These are phyloP conservation scores for Magnolia kwangsiensis DNA, from an alignment of 164 flowering plant genomes.

Conservation along the genomic window DNA sequence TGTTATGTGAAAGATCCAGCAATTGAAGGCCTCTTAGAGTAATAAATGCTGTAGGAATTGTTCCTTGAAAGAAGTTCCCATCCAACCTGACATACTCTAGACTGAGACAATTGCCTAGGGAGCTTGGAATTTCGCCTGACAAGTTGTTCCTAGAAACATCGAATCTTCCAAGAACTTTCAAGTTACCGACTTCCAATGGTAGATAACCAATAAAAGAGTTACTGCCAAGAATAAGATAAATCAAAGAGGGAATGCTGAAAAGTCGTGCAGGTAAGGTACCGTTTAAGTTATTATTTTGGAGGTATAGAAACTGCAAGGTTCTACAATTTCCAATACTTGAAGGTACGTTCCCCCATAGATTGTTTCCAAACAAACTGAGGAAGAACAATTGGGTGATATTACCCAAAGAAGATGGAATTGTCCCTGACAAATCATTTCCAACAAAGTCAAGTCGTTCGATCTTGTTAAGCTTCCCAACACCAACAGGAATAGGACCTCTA, in stretches of 20 bases:
- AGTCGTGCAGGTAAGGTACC: neutral
- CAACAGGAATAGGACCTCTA: neutral
- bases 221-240: neutral
- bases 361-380: neutral
- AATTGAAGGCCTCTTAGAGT: neutral
- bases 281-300: neutral
- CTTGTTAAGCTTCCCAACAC: neutral
- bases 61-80: neutral
- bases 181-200: neutral
- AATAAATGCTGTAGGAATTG: neutral
- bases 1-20: neutral
- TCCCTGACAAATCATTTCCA: neutral
- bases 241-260: neutral
- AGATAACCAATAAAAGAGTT: conserved; percentile 1
- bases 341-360: conserved; percentile 2
- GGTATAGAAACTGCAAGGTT: neutral
- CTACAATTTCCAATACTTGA: neutral
- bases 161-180: neutral
- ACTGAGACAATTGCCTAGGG: neutral
- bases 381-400: neutral
- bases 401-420: neutral
- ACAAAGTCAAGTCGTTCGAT: neutral
- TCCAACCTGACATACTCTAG: neutral
- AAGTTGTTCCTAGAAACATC: neutral
- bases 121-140: neutral